Evolutionary conservation across 208 protist species (phyloP), one percentile per base, ranked within the genome.

Genomic region (Angomonas ambiguus): DNA sequence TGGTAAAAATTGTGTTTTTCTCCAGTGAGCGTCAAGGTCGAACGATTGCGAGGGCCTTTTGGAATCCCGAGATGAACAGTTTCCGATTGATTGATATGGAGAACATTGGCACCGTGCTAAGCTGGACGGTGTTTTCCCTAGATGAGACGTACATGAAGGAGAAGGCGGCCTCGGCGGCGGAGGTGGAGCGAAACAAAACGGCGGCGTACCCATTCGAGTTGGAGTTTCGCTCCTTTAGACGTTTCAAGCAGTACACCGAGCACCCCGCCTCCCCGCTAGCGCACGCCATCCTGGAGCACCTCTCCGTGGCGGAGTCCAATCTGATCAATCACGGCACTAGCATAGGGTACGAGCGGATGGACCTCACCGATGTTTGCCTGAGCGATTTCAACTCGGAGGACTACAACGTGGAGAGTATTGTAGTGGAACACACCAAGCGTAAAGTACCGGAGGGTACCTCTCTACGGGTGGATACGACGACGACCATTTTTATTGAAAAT

Each of bases 191-290:
- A n/a, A 89, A 87, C 65, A 94, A 94, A 62, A 89, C 83, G 18
- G 88, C 84, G 13, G 88, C 88, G 0, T 94, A 91, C 62, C 88
- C 88, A 35, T 91, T 94, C 67, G 85, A 94, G 72, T 70, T 94
- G 5, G 85, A 92, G 67, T 82, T 94, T 45, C 83, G 85, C 42
- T 77, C 82, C 48, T 92, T 87, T 59, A 80, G 78, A 1, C 88
- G 88, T 22, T 94, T 83, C 81, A 88, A 87, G 76, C 81, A 92
- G 73, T 76, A 87, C 65, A 56, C 34, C 25, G 81, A 92, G 48
- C 85, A 91, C 74, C 79, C 83, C n/a, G 85, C 80, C 10, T 75
- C 76, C 2, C 76, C 76, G 6, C 79, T 92, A 27, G 83, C 85
- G 6, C 77, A 94, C 66, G 76, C 82, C 5, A 92, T 94, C 79